Conservation (phyloP, 331 rosid genomes). For the Malus hybrid region DNA sequence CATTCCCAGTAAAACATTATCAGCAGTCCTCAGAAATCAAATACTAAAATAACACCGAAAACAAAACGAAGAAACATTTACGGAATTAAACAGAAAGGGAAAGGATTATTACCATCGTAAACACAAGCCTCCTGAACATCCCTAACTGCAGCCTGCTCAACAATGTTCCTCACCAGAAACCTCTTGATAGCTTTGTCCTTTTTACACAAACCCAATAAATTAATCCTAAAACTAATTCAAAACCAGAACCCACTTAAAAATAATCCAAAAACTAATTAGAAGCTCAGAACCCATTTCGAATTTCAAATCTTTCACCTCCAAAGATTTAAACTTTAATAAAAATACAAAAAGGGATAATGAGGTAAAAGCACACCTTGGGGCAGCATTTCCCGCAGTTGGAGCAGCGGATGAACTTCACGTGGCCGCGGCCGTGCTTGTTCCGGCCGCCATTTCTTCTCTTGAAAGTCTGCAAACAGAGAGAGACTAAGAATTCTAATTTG, state of each 20-base stretch:
- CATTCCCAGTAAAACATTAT: neutral
- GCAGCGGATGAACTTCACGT: constrained; percentile 82
- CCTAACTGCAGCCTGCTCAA: constrained; percentile 96
- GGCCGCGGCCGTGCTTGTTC: constrained; percentile 97
- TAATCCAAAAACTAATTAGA: neutral
- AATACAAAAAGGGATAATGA: neutral
- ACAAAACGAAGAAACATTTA: neutral
- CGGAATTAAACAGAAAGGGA: neutral
- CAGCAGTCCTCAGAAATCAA: neutral
- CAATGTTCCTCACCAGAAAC: constrained; percentile 92
- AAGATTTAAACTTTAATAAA: neutral
- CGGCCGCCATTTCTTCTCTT: constrained; percentile 95
- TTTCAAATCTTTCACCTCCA: neutral
- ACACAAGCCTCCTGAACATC: constrained; percentile 99
- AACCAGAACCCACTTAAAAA: neutral
- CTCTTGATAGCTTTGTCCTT: constrained; percentile 94
- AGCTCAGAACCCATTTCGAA: neutral
- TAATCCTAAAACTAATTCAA: neutral
- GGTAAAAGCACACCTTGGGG: constrained; percentile 62
- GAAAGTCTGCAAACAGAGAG: constrained; percentile 53
- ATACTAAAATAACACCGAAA: neutral
- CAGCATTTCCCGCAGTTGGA: constrained; percentile 98
- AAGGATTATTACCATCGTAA: constrained; percentile 56
- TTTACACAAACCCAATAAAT: neutral
- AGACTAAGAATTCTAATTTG: no score